Conservation (phyloP, 768 basidiomycete genomes). For the Grammothele lineata region DNA sequence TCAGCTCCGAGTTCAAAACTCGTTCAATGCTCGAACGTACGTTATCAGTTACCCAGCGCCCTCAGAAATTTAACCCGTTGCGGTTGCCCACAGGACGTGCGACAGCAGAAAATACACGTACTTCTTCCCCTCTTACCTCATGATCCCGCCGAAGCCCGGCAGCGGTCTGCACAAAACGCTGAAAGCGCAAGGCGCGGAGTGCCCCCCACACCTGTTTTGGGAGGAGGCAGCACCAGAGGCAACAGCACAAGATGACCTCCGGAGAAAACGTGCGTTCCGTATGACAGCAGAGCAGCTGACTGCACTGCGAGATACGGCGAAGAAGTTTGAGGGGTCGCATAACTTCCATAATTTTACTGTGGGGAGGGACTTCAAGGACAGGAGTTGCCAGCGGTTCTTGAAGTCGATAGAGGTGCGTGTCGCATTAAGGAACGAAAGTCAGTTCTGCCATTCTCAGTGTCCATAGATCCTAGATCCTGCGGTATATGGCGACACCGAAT, state of each 20-base stretch:
- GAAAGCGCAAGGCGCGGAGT: conserved; percentile 27
- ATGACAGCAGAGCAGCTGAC: conserved; percentile 49
- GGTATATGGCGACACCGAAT: conserved; percentile 88
- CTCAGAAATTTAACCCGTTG: not conserved
- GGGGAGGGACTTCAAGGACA: conserved; percentile 77
- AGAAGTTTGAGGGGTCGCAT: conserved; percentile 80
- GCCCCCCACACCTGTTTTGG: conserved; percentile 60
- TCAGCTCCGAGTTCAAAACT: conserved; percentile 70
- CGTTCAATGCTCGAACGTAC: conserved; percentile 76
- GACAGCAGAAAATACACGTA: conserved; percentile 98
- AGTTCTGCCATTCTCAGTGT: not conserved
- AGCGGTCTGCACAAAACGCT: conserved; percentile 53
- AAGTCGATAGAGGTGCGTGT: conserved; percentile 69
- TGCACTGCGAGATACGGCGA: conserved; percentile 49
- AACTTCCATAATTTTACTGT: conserved; percentile 99
- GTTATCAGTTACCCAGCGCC: conserved; percentile 18
- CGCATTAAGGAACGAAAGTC: no score
- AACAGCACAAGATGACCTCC: conserved; percentile 53
- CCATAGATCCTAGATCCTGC: conserved; percentile 78
- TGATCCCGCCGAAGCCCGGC: conserved; percentile 84
- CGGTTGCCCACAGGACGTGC: conserved; percentile 59
- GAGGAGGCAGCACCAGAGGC: conserved; percentile 30
- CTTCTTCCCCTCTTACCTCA: conserved; percentile 89
- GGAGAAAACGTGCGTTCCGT: conserved; percentile 72
- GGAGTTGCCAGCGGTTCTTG: conserved; percentile 83